Base-by-base conservation (phyloP, 2,329 filamentous ascomycete species). In the Ophiostoma montium region DNA sequence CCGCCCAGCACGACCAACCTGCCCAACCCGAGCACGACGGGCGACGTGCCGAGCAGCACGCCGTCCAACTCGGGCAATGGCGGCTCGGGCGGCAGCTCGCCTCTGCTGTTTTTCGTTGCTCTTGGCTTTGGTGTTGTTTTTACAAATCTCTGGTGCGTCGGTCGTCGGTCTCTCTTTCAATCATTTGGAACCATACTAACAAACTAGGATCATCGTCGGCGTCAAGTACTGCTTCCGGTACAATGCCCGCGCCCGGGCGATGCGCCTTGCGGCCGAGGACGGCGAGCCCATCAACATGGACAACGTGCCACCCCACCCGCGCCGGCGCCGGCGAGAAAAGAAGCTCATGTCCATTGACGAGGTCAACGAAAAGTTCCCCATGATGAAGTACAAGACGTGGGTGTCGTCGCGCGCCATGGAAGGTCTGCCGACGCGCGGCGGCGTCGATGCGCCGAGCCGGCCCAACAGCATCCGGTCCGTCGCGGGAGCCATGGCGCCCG, bases 151-250 rank as follows among this genome's bases (percentile, higher is more conserved):
- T 98, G 92, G 92, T 96, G 75, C 70, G 84, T 65, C 19, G 3
- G 18, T 32, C 10, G 27, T 16, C 15, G 2, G 5, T 38, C 2
- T 18, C 27, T 21, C 10, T 10, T 12, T n/a, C 7, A 27, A n/a
- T 41, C n/a, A 32, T 36, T 8, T 18, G 8, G 16, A 35, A 12
- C 13, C 35, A 18, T 18, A 32, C 35, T 41, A 32, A 48, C 46
- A 18, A 12, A 2, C 9, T 60, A 98, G 92, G 92, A 98, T 98
- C 60, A 98, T 98, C 59, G 92, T 98, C 53, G 92, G 92, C 57
- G 92, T 98, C 53, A 98, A 98, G 69, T 98, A 98, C 66, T 98
- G 92, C 69, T 98, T 98, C 67, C 78, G 92, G 58, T 96, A 98
- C 66, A 96, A 96, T 66, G 89, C 92, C 57, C 83, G 92, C 52